Conservation (phyloP, 2,329 filamentous ascomycete species). For the Aspergillus glaucus region DNA sequence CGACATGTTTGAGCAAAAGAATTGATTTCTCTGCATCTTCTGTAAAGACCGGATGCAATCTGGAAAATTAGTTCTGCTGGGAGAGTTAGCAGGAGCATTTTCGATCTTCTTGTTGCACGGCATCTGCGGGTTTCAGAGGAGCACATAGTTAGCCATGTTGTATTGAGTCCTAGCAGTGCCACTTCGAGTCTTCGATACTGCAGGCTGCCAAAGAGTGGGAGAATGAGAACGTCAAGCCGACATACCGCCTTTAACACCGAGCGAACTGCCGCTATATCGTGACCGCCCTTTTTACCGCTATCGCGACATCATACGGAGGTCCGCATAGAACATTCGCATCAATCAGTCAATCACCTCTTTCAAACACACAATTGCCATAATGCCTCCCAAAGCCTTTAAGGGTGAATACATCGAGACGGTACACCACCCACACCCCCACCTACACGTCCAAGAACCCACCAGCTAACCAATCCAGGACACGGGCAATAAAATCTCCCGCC, state of each 20-base stretch:
- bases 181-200: too few species aligned
- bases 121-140: too few species aligned
- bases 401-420: conserved; percentile 98
- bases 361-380: conserved; percentile 26
- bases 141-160: too few species aligned
- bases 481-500: conserved; percentile 95
- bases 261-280: not conserved
- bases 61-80: too few species aligned
- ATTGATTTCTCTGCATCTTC: too few species aligned
- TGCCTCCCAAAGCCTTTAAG: conserved; percentile 72
- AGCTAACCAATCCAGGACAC: conserved; percentile 61
- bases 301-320: not conserved
- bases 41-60: too few species aligned
- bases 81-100: too few species aligned
- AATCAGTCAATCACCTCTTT: not conserved
- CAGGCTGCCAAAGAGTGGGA: too few species aligned
- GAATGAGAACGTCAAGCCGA: not conserved
- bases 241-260: not conserved
- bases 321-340: not conserved
- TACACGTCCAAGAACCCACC: conserved; percentile 1
- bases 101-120: too few species aligned
- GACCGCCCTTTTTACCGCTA: not conserved
- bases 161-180: too few species aligned
- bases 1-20: too few species aligned
- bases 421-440: conserved; percentile 23